phyloP scores from a whole-genome alignment of 2,329 filamentous ascomycete species.

The Ascochyta rabiei region DNA sequence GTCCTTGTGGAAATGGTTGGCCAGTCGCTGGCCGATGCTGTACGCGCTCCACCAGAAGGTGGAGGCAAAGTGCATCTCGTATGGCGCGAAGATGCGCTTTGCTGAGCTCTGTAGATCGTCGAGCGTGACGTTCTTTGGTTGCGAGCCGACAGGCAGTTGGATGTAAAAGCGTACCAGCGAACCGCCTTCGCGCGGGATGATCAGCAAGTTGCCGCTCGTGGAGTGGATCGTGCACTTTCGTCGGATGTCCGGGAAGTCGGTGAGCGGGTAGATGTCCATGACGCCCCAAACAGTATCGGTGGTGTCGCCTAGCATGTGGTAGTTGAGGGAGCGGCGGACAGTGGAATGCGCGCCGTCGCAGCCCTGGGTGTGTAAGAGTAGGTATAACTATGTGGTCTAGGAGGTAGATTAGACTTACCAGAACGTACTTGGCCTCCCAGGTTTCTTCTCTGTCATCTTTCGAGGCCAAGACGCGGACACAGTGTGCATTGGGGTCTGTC shows the following conservation, averaged over 20 bases:
- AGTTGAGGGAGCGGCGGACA: conserved; percentile 58
- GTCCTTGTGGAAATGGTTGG: conserved; percentile 70
- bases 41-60: conserved; percentile 77
- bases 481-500: conserved; percentile 38
- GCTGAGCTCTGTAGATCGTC: conserved; percentile 59
- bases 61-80: conserved; percentile 59
- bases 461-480: conserved; percentile 41
- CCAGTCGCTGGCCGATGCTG: conserved; percentile 73
- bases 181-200: conserved; percentile 61
- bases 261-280: conserved; percentile 59
- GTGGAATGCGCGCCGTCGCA: conserved; percentile 61
- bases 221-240: conserved; percentile 58
- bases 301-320: conserved; percentile 65
- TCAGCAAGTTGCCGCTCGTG: conserved; percentile 53
- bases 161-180: conserved; percentile 68
- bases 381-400: not conserved
- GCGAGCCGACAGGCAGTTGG: conserved; percentile 59
- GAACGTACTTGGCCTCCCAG: conserved; percentile 48
- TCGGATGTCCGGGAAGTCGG: conserved; percentile 58
- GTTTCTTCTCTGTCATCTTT: conserved; percentile 38
- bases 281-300: conserved; percentile 64
- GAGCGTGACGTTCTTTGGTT: conserved; percentile 59
- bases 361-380: conserved; percentile 37
- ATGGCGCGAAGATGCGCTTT: conserved; percentile 59
- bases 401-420: conserved; percentile 30